Percentiles rank a stretch among this genome's conserved stretches.
phyloP scores from a whole-genome alignment of 2,329 filamentous ascomycete genomes.

The Ascochyta fabae region DNA sequence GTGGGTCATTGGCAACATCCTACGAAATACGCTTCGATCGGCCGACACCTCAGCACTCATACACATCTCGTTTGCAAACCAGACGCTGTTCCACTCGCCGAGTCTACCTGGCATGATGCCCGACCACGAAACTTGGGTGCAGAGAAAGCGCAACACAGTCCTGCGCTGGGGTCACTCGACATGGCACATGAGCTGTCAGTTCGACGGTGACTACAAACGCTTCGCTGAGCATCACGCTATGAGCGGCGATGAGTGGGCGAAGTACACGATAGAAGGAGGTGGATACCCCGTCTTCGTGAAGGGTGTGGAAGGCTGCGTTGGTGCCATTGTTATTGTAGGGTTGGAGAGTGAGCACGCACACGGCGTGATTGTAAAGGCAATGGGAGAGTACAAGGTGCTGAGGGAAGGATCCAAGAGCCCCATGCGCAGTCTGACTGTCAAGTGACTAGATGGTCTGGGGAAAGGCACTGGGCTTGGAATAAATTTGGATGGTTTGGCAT shows the following conservation, averaged over 20 bases:
- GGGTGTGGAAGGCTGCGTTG: constrained; percentile 78
- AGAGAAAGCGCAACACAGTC: constrained; percentile 74
- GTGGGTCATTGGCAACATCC: constrained; percentile 68
- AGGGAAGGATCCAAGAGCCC: constrained; percentile 44
- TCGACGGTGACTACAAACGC: constrained; percentile 67
- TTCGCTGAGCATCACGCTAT: constrained; percentile 73
- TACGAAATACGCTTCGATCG: constrained; percentile 67
- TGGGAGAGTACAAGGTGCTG: constrained; percentile 60
- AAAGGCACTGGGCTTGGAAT: constrained; percentile 20
- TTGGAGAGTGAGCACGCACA: constrained; percentile 81
- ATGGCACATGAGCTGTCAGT: constrained; percentile 75
- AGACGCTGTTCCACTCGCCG: constrained; percentile 73
- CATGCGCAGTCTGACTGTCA: constrained; percentile 42
- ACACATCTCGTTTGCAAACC: constrained; percentile 67
- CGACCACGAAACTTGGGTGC: constrained; percentile 70
- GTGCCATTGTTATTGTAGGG: constrained; percentile 76
- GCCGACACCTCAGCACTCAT: constrained; percentile 64
- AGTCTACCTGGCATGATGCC: constrained; percentile 71
- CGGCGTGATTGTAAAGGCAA: constrained; percentile 73
- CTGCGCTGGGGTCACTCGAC: constrained; percentile 73
- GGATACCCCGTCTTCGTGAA: constrained; percentile 74
- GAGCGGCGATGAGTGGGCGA: constrained; percentile 55
- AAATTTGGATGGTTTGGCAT: constrained; percentile 1
- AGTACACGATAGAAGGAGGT: constrained; percentile 80
- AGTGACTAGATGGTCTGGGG: constrained; percentile 37